Evolutionary conservation across 352 stramenopile species (phyloP).

Genomic region (Globisporangium polare): DNA sequence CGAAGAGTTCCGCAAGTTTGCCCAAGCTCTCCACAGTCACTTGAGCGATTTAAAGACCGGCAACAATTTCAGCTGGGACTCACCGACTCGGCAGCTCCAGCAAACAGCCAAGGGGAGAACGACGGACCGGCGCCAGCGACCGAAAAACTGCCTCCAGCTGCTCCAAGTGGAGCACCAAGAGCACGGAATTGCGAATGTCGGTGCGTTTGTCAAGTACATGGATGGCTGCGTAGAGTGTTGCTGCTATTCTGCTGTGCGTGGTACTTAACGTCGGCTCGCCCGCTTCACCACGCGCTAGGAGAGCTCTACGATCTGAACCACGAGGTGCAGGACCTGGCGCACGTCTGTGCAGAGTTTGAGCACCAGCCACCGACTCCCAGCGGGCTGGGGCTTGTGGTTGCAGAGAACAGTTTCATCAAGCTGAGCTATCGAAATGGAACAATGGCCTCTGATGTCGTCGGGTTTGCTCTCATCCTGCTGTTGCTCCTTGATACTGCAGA

Average conservation of each 20-base stretch:
- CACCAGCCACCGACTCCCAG: slow-evolving; percentile 19
- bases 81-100: no score
- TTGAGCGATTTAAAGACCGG: no score
- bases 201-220: neutral
- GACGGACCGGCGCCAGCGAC: neutral
- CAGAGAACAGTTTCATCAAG: slow-evolving; percentile 26
- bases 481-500: slow-evolving; percentile 9
- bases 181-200: neutral
- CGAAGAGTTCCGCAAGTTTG: no score
- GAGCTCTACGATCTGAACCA: slow-evolving; percentile 5
- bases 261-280: neutral
- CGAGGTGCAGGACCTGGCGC: slow-evolving; percentile 14
- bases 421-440: slow-evolving; percentile 9
- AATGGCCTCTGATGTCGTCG: neutral
- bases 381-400: slow-evolving; percentile 14
- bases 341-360: slow-evolving; percentile 11
- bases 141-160: slow-evolving; percentile 5
- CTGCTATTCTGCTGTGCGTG: neutral
- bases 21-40: no score
- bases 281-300: slow-evolving; percentile 7
- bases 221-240: no score
- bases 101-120: neutral
- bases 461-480: neutral
- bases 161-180: slow-evolving; percentile 10
- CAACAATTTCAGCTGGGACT: no score